Percentiles rank a stretch among this genome's conserved stretches.
Evolutionary conservation across 495 filamentous ascomycete species (phyloP).

Genomic region (Penicillium crystallinum): DNA sequence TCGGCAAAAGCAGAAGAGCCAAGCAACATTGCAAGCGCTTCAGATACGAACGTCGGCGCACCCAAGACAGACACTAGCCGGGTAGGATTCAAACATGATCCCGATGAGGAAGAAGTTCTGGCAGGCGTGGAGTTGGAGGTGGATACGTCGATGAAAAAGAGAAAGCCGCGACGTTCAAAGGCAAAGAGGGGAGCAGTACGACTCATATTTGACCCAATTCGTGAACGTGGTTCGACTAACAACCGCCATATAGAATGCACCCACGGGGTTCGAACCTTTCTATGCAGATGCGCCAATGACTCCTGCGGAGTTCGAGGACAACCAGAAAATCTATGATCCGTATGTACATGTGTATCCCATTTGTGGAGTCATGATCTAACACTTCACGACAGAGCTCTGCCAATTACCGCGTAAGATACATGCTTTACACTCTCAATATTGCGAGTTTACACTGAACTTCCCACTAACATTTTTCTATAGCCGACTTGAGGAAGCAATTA

Average conservation of each 20-base stretch:
- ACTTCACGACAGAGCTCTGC: conserved; percentile 25
- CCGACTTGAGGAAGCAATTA: conserved; percentile 81
- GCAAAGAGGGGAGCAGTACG: conserved; percentile 43
- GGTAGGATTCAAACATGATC: neutral
- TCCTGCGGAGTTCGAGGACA: conserved; percentile 55
- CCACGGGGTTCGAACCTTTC: conserved; percentile 66
- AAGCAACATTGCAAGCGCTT: neutral
- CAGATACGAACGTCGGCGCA: neutral
- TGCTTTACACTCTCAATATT: neutral
- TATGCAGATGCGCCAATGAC: conserved; percentile 75
- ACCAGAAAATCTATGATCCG: conserved; percentile 52
- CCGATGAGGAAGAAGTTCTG: conserved; percentile 9
- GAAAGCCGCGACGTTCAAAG: conserved; percentile 37
- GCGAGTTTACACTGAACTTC: neutral
- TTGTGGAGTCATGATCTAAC: conserved; percentile 1
- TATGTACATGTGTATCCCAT: neutral
- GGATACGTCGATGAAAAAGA: conserved; percentile 17
- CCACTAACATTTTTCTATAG: conserved; percentile 26
- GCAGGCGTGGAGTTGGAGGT: conserved; percentile 8
- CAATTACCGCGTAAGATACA: conserved; percentile 37
- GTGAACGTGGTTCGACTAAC: neutral
- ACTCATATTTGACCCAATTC: neutral
- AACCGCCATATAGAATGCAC: conserved; percentile 28
- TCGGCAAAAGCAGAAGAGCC: neutral
- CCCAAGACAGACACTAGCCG: neutral